Evolutionary conservation across 352 stramenopile species (phyloP).

Genomic region (Pythium apleroticum): DNA sequence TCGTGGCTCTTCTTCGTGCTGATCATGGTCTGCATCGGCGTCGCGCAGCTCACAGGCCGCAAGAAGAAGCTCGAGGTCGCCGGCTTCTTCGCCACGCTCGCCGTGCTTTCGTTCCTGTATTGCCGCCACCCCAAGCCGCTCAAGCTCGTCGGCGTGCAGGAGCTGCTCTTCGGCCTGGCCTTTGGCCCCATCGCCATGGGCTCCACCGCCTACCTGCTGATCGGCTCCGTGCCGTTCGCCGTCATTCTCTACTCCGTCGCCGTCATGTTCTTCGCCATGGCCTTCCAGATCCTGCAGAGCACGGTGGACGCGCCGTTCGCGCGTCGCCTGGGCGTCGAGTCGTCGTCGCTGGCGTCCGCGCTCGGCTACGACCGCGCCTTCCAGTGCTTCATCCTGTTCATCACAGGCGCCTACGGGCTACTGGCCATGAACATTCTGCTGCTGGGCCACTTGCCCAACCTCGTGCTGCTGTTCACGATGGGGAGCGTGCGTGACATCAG

Average conservation of each 20-base stretch:
- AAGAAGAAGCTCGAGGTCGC: slow-evolving; percentile 38
- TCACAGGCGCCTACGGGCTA: slow-evolving; percentile 58
- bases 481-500: slow-evolving; percentile 60
- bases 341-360: slow-evolving; percentile 51
- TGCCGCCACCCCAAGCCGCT: slow-evolving; percentile 41
- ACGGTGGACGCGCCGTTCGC: slow-evolving; percentile 71
- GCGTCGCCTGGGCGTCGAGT: slow-evolving; percentile 44
- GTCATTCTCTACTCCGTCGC: slow-evolving; percentile 55
- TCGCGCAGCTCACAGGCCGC: slow-evolving; percentile 39
- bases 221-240: slow-evolving; percentile 38
- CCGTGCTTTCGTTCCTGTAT: slow-evolving; percentile 52
- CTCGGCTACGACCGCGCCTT: slow-evolving; percentile 65
- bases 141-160: slow-evolving; percentile 45
- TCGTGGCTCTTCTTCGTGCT: slow-evolving; percentile 55
- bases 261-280: slow-evolving; percentile 59
- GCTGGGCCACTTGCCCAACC: slow-evolving; percentile 65
- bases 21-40: slow-evolving; percentile 39
- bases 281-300: slow-evolving; percentile 65
- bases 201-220: slow-evolving; percentile 50
- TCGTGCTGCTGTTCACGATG: slow-evolving; percentile 60
- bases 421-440: slow-evolving; percentile 47
- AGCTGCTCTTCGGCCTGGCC: slow-evolving; percentile 47
- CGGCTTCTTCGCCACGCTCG: slow-evolving; percentile 32
- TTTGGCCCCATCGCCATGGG: slow-evolving; percentile 59
- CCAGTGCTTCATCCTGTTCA: slow-evolving; percentile 60